Base-by-base conservation (phyloP, 2,329 filamentous ascomycete genomes). In the Xylariaceae sp. region DNA sequence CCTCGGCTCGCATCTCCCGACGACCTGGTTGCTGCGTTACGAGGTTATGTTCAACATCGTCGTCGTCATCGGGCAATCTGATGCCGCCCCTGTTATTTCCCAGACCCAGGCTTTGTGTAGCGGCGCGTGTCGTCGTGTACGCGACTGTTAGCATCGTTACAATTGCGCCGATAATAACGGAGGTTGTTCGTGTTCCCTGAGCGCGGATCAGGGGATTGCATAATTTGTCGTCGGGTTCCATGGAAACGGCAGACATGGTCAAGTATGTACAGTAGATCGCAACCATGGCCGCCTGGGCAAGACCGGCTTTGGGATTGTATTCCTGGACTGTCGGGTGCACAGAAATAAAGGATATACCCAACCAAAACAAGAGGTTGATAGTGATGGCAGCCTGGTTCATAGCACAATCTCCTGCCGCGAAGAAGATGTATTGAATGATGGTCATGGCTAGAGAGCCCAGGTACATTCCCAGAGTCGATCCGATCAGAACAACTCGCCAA, bases 351-450 rank as follows among this genome's bases (percentile, higher is more conserved):
- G 91, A 95, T 58, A 95, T 85, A 56, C 82, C 77, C 48, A 97
- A 71, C 75, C 95, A 86, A 49, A 96, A 77, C 37, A 97, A 71
- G 11, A 99, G 76, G 71, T 99, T 99, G 74, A 97, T 83, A 68
- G 91, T 95, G 64, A 99, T 96, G 56, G 90, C 91, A 6, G 91
- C 85, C 73, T 97, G 91, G 73, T 99, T 99, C 91, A 97, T 96
- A 53, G 88, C 81, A 72, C 94, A 99, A 57, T 85, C 84, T 39
- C 80, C 78, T 37, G 76, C 74, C 3, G 92, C 92, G 67, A 99
- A 99, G 80, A 96, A 99, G 69, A 95, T 81, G 77, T 97, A 99
- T 85, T 96, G 95, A 67, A 99, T 74, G 58, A 96, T 85, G 1
- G 92, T 97, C 90, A 99, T 96, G 63, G 86, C 89, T 50, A 97